Base-by-base conservation (phyloP, 257 asterid species). In the Capsicum baccatum region DNA sequence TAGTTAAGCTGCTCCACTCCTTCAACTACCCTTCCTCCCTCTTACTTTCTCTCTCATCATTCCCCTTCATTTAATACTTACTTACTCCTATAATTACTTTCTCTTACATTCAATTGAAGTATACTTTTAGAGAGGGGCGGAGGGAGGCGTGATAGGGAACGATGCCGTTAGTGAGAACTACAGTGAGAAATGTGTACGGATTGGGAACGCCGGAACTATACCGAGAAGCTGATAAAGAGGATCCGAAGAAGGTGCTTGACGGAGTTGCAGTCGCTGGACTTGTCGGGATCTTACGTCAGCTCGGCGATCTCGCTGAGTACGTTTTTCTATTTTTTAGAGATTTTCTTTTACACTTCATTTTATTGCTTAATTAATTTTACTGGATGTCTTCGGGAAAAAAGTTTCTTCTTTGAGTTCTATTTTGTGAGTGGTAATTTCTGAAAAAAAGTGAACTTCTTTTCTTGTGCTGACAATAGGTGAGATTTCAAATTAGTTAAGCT, bases 291-390 rank as follows among this genome's bases (percentile, higher is more conserved):
- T 88, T 95, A 67, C 95, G 99, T 47, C 99, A 95, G 94, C 95
- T 95, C 56, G 99, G 99, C 84, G 99, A 95, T 92, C 95, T 95
- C 57, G 94, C 97, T 50, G 97, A 95, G 99, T 95, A 82, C 69
- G 92, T 87, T 68, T 68, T 81, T 83, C 9, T 3, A 71, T 12
- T n/a, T 48, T 84, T 64, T 8, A 1, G 44, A 33, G 10, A 15
- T 1, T 15, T 15, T 68, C 39, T 8, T 8, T 3, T 3, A 15
- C 52, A 37, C 35, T 13, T 57, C 57, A 58, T 10, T 80, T 64
- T 64, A 64, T 33, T 64, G 79, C 14, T 71, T 52, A 26, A 26
- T 26, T 26, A 71, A n/a, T 71, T 35, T n/a, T n/a, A 44, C 33
- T 26, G 33, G 33, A 26, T 26, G 57, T n/a, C 47, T 47, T 50